Evolutionary conservation across 306 rosid genomes (phyloP), one percentile per base, ranked within the genome.

Genomic region (Gynostemma pentaphyllum): DNA sequence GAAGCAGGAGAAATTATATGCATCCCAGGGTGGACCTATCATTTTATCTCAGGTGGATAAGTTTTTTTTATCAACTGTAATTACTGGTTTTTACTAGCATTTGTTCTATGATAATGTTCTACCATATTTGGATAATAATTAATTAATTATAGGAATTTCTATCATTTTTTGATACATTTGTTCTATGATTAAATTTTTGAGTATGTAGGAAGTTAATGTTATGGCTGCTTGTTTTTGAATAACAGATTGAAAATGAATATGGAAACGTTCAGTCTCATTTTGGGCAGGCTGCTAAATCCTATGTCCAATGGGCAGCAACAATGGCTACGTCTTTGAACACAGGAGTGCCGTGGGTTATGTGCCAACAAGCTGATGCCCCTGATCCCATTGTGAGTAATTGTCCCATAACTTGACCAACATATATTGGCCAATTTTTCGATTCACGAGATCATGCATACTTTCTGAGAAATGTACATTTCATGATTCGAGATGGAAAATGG

Each of bases 341-440:
- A 5, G 98, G 98, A 40, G 98, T 92, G 56, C 98, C 98, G 29
- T 92, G 98, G 98, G 84, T 88, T 75, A 92, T 92, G 98, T 88
- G 98, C 82, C 89, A 84, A 76, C 98, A 88, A 74, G 70, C 68
- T 2, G 80, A 92, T 73, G 98, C 98, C 67, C 98, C 98, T 12
- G 81, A 85, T 70, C 96, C 96, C 50, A 85, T 92, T 72, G 96
- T 92, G 78, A 77, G 90, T 41, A 77, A 55, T 73, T 36, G 42
- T 40, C 40, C 22, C 66, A 22, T 22, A 24, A 22, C 14, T 39
- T 61, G 8, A 61, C 5, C 36, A 22, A n/a, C n/a, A n/a, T n/a
- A n/a, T n/a, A n/a, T n/a, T n/a, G n/a, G n/a, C n/a, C n/a, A n/a
- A n/a, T n/a, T n/a, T n/a, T n/a, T n/a, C n/a, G n/a, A n/a, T n/a